Evolutionary conservation across 768 basidiomycete species (phyloP).

Genomic region (Tricholoma hemisulphureum): DNA sequence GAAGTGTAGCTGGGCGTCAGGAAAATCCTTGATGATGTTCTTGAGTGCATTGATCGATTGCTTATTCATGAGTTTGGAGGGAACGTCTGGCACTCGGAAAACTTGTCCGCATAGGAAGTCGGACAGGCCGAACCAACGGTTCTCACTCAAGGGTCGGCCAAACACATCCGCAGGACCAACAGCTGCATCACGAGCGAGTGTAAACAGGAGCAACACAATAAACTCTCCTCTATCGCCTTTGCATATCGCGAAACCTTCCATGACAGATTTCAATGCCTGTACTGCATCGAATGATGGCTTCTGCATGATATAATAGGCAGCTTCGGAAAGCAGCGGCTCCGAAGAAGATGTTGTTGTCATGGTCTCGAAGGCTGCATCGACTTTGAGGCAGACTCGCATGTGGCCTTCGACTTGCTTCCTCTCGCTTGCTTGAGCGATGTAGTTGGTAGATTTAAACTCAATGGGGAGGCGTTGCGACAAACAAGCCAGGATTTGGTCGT

Average conservation of each 20-base stretch:
- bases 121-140: background rate
- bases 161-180: background rate
- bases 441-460: background rate
- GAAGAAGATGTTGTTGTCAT: slow-evolving; percentile 26
- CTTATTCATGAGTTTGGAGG: too few species aligned
- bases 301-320: slow-evolving; percentile 21
- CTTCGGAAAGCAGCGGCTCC: slow-evolving; percentile 31
- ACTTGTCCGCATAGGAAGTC: background rate
- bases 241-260: slow-evolving; percentile 16
- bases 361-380: slow-evolving; percentile 4
- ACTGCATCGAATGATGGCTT: slow-evolving; percentile 8
- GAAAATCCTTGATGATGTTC: background rate
- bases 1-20: slow-evolving; percentile 15
- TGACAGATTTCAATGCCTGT: slow-evolving; percentile 4
- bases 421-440: background rate
- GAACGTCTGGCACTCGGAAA: background rate
- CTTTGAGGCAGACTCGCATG: background rate
- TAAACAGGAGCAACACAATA: slow-evolving; percentile 16
- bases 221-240: slow-evolving; percentile 26
- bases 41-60: background rate
- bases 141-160: background rate
- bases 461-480: background rate
- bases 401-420: background rate
- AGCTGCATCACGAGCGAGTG: slow-evolving; percentile 20
- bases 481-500: background rate